phyloP scores from a whole-genome alignment of 805 yeast genomes.

The Komagataella mondaviorum region DNA sequence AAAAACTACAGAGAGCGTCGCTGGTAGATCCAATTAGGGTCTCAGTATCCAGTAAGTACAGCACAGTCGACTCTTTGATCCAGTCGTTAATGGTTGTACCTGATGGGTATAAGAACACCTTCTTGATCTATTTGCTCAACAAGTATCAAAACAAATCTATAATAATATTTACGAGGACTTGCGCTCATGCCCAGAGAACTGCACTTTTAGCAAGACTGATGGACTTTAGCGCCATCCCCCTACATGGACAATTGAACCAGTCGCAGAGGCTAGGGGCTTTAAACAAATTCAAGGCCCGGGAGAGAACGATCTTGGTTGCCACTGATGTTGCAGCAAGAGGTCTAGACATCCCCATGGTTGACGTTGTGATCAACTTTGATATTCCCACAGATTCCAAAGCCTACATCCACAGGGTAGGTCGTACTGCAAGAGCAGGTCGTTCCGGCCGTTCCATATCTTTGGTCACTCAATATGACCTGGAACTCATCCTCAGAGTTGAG shows the following conservation, averaged over 20 bases:
- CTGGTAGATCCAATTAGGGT: constrained; percentile 79
- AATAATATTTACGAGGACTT: constrained; percentile 86
- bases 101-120: constrained; percentile 85
- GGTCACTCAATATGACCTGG: constrained; percentile 91
- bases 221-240: constrained; percentile 83
- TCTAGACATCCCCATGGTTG: constrained; percentile 88
- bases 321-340: constrained; percentile 96
- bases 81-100: constrained; percentile 87
- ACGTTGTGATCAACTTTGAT: constrained; percentile 81
- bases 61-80: constrained; percentile 87
- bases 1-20: constrained; percentile 88
- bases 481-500: constrained; percentile 78
- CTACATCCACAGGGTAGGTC: constrained; percentile 92
- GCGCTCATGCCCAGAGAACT: constrained; percentile 89
- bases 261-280: constrained; percentile 74
- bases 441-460: constrained; percentile 79
- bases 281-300: constrained; percentile 67
- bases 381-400: constrained; percentile 95
- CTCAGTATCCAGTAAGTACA: constrained; percentile 77
- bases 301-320: constrained; percentile 56
- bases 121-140: constrained; percentile 66
- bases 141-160: constrained; percentile 76
- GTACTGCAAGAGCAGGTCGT: constrained; percentile 89
- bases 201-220: constrained; percentile 68
- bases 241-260: constrained; percentile 86